Evolutionary conservation across 2,329 filamentous ascomycete species (phyloP), one percentile per base, ranked within the genome.

Genomic region (Aureobasidium sp.): DNA sequence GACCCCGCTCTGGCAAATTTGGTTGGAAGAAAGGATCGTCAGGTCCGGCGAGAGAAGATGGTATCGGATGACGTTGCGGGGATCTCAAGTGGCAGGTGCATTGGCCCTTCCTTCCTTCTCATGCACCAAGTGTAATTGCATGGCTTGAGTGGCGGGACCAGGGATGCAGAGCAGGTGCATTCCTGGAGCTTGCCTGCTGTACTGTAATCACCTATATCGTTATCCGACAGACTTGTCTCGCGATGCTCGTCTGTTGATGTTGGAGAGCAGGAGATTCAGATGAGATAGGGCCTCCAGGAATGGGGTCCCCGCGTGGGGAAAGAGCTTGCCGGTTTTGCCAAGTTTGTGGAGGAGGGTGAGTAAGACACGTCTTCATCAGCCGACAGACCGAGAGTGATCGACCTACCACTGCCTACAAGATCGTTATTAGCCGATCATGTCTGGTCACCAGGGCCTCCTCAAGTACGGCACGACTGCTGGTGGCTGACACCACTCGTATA

Each of bases 41-140:
- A 58, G 55, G 55, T 58, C 43, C 55, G 29, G 13, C 35, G 25
- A 31, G 21, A 19, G 42, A 45, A 49, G 25, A 58, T 58, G 55
- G 55, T 49, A 47, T 47, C 21, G 35, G 42, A 58, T 58, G 55
- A 58, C 55, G 55, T 58, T 49, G 55, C 53, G 53, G 53, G 40
- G 40, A 43, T 37, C 40, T 11, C 15, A n/a, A 27, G 40, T 45
- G 53, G 53, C 53, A 57, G 53, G 40, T 57, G 40, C 40, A 35
- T 45, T 29, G 51, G 37, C 37, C 35, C n/a, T 50, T 25, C 11
- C 23, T 53, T 40, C 49, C 49, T 40, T 33, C 21, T 17, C 47
- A 31, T 53, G 33, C 49, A 40, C 40, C 15, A 37, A 27, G n/a
- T 29, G 49, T 53, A 17, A 40, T 53, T 53, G 23, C 49, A 40